Percentiles rank a stretch among this genome's conserved stretches.
Conservation (phyloP, 176 grass and related monocot species). For the Guadua angustifolia region DNA sequence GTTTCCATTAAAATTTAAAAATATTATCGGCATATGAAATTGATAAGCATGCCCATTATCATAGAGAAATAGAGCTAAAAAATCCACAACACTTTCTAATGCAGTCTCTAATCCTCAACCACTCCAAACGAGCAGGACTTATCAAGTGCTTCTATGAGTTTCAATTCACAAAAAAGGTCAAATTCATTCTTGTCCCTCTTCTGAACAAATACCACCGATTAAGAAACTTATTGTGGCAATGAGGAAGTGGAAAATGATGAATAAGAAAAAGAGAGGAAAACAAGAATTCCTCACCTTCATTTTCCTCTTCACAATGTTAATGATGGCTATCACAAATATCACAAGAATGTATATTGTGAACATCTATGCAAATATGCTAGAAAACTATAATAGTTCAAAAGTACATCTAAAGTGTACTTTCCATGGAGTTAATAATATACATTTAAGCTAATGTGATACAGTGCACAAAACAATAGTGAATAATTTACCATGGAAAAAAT, state of each 20-base stretch:
- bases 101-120: not conserved
- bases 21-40: not conserved
- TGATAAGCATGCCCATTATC: constrained; percentile 9
- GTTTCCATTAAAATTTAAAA: not conserved
- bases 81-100: constrained; percentile 8
- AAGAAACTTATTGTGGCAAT: not conserved
- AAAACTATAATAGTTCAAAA: constrained; percentile 17
- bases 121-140: not conserved
- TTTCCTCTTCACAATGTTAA: constrained; percentile 22
- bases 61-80: not conserved
- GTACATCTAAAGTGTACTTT: not conserved
- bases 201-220: constrained; percentile 11
- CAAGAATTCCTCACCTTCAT: constrained; percentile 4
- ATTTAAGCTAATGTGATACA: not conserved
- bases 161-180: not conserved
- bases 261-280: constrained; percentile 19
- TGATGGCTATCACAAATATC: not conserved
- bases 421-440: not conserved
- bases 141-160: not conserved
- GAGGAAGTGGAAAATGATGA: not conserved
- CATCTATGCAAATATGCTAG: constrained; percentile 25
- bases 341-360: constrained; percentile 26
- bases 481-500: constrained; percentile 5
- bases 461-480: not conserved
- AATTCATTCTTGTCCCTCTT: constrained; percentile 15